Evolutionary conservation across 2,329 filamentous ascomycete genomes (phyloP).

Genomic region (Aaosphaeria arxii): DNA sequence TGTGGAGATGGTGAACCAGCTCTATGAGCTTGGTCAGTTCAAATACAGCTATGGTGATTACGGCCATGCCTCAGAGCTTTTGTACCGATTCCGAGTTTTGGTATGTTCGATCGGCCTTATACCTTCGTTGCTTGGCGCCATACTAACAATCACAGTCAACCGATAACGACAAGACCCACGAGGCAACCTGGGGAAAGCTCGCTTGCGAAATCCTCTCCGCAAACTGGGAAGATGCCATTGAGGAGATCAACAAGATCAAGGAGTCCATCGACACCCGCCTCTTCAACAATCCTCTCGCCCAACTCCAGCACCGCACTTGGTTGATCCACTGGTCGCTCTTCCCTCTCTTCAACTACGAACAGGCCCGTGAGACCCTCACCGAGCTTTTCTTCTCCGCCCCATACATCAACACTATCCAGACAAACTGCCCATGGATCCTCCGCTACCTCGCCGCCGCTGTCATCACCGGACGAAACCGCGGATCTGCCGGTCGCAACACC

Average conservation of each 20-base stretch:
- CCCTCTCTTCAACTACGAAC: slow-evolving; percentile 97
- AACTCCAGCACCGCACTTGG: slow-evolving; percentile 95
- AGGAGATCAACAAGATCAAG: slow-evolving; percentile 64
- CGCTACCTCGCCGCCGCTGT: slow-evolving; percentile 92
- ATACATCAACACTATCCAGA: slow-evolving; percentile 99
- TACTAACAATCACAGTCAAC: slow-evolving; percentile 58
- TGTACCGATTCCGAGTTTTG: slow-evolving; percentile 97
- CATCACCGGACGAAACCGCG: slow-evolving; percentile 76
- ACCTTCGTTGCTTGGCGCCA: background rate
- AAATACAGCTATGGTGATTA: slow-evolving; percentile 98
- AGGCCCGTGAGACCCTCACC: slow-evolving; percentile 83
- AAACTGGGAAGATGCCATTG: slow-evolving; percentile 84
- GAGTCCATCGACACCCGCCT: slow-evolving; percentile 86
- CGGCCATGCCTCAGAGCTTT: slow-evolving; percentile 79
- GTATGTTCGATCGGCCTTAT: slow-evolving; percentile 15
- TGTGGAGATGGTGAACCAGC: slow-evolving; percentile 89
- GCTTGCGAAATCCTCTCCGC: slow-evolving; percentile 92
- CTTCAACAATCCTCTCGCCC: slow-evolving; percentile 92
- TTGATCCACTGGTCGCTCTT: slow-evolving; percentile 98
- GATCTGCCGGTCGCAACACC: slow-evolving; percentile 59
- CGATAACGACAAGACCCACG: slow-evolving; percentile 95
- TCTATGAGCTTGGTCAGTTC: slow-evolving; percentile 95
- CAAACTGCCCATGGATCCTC: slow-evolving; percentile 92
- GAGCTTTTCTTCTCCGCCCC: slow-evolving; percentile 96
- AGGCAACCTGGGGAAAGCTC: slow-evolving; percentile 96